A percentile compares a stretch with the other conserved stretches of the same genome.
Evolutionary conservation across 1,284 basidiomycete genomes (phyloP).

Genomic region (Veloporphyrellus conicus): DNA sequence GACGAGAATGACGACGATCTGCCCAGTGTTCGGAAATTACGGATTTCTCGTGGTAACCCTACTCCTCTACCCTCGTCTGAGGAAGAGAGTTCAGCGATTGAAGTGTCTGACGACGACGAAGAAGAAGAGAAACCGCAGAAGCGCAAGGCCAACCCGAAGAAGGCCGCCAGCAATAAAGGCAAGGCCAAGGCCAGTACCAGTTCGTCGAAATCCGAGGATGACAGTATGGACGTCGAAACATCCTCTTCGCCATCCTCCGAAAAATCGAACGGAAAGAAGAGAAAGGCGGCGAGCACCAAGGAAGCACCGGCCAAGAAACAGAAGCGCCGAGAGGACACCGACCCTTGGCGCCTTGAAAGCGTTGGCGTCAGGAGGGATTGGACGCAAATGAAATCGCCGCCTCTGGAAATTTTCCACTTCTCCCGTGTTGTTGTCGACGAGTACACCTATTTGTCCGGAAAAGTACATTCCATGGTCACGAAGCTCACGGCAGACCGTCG

Average conservation of each 20-base stretch:
- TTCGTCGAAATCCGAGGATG: slow-evolving; percentile 28
- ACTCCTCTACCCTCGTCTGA: slow-evolving; percentile 31
- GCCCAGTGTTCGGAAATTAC: slow-evolving; percentile 21
- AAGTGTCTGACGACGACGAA: slow-evolving; percentile 35
- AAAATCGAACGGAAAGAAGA: slow-evolving; percentile 48
- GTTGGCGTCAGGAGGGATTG: slow-evolving; percentile 67
- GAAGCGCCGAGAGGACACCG: slow-evolving; percentile 61
- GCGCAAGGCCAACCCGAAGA: slow-evolving; percentile 29
- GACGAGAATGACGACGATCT: slow-evolving; percentile 25
- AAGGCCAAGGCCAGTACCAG: slow-evolving; percentile 27
- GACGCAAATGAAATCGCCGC: slow-evolving; percentile 75
- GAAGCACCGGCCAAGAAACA: slow-evolving; percentile 56
- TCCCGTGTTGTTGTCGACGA: slow-evolving; percentile 89
- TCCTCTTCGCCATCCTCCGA: slow-evolving; percentile 33
- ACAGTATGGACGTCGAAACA: slow-evolving; percentile 55
- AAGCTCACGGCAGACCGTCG: slow-evolving; percentile 73
- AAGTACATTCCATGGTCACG: slow-evolving; percentile 75
- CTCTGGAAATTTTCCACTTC: slow-evolving; percentile 90
- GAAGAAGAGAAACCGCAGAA: slow-evolving; percentile 28
- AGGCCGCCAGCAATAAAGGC: slow-evolving; percentile 21
- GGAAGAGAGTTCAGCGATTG: slow-evolving; percentile 21
- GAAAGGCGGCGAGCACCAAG: slow-evolving; percentile 44
- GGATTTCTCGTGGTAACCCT: slow-evolving; percentile 21
- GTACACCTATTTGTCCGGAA: slow-evolving; percentile 88
- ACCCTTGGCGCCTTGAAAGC: slow-evolving; percentile 78